These are phyloP conservation scores for Turnera subulata DNA, from an alignment of 345 rosid species.

Conservation along the genomic window DNA sequence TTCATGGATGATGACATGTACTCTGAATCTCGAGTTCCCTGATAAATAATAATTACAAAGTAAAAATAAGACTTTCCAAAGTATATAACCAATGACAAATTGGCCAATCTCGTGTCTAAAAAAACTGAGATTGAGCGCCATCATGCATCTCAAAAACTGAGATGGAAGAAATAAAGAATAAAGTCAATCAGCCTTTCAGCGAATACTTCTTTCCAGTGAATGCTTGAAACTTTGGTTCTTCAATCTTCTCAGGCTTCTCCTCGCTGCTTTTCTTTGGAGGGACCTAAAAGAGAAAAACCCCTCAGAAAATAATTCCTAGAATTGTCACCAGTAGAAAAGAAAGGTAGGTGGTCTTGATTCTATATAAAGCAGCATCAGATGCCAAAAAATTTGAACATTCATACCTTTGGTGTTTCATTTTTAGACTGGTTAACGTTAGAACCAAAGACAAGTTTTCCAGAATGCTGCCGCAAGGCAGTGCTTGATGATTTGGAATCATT, in stretches of 20 bases:
- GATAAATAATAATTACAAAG: neutral
- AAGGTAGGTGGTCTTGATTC: too few species aligned
- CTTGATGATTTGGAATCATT: slow-evolving; percentile 15
- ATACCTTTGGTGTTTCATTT: slow-evolving; percentile 33
- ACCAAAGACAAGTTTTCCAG: slow-evolving; percentile 57
- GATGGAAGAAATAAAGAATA: neutral
- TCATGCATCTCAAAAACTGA: neutral
- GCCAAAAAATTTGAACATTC: slow-evolving; percentile 2
- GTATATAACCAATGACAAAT: too few species aligned
- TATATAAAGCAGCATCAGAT: too few species aligned
- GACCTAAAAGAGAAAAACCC: slow-evolving; percentile 23
- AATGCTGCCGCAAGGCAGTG: slow-evolving; percentile 20
- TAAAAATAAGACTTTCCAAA: neutral
- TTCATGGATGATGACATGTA: neutral
- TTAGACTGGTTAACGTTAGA: slow-evolving; percentile 29
- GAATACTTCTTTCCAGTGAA: slow-evolving; percentile 68
- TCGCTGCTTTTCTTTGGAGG: slow-evolving; percentile 25
- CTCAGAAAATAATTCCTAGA: too few species aligned
- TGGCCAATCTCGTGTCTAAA: neutral
- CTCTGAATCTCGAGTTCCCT: neutral
- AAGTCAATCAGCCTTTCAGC: slow-evolving; percentile 28
- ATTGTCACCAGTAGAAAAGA: too few species aligned
- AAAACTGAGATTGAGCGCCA: neutral
- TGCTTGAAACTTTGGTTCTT: slow-evolving; percentile 51
- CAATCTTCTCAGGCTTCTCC: slow-evolving; percentile 26